phyloP scores from a whole-genome alignment of 768 basidiomycete species.

The Postia placenta region DNA sequence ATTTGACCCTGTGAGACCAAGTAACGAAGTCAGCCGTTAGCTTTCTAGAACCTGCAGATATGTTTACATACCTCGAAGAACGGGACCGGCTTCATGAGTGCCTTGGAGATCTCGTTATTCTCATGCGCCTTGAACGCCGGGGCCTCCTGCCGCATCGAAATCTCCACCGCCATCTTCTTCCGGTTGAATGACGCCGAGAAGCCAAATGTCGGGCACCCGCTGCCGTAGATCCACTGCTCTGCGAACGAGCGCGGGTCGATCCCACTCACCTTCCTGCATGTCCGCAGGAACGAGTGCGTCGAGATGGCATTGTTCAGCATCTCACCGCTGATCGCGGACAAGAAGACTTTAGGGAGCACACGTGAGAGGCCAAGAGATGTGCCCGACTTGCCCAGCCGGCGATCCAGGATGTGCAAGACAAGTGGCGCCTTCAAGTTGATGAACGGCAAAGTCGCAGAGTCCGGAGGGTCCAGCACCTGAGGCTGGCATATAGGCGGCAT shows the following conservation, averaged over 20 bases:
- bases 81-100: slow-evolving; percentile 70
- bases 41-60: not conserved
- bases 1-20: slow-evolving; percentile 69
- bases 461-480: slow-evolving; percentile 77
- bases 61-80: slow-evolving; percentile 80
- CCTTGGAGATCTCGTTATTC: slow-evolving; percentile 61
- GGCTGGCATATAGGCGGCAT: slow-evolving; percentile 96
- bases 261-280: slow-evolving; percentile 89
- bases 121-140: slow-evolving; percentile 67
- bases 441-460: slow-evolving; percentile 72
- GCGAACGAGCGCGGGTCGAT: slow-evolving; percentile 87
- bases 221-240: slow-evolving; percentile 99
- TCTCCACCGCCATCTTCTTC: slow-evolving; percentile 98
- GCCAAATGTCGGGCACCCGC: slow-evolving; percentile 88
- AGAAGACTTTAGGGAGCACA: slow-evolving; percentile 90
- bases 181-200: slow-evolving; percentile 91
- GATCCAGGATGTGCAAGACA: slow-evolving; percentile 94
- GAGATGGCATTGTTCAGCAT: slow-evolving; percentile 79
- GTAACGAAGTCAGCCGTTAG: not conserved
- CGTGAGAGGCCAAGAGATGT: slow-evolving; percentile 92
- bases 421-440: slow-evolving; percentile 93
- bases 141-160: slow-evolving; percentile 86
- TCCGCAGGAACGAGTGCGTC: slow-evolving; percentile 85
- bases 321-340: slow-evolving; percentile 91
- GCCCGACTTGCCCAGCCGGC: slow-evolving; percentile 89